Base-by-base conservation (phyloP, 2,329 filamentous ascomycete genomes). In the Phaeosphaeriaceae sp. region DNA sequence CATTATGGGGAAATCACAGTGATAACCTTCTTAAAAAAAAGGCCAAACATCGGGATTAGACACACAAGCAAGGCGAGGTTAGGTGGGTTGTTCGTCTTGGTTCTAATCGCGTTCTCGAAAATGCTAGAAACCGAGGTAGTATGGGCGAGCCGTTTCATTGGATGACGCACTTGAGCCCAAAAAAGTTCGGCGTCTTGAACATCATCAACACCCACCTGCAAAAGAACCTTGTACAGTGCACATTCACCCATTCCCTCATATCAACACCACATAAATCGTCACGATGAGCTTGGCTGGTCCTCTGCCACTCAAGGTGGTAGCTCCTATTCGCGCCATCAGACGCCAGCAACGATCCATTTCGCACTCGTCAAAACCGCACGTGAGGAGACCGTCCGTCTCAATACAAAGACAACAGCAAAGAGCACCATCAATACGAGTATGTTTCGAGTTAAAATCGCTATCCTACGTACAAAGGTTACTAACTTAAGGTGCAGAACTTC, bases 211-310 rank as follows among this genome's bases (percentile, higher is more conserved):
- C 23, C 34, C 30, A 34, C 21, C 37, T n/a, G 29, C 23, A 34
- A 12, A 30, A 9, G 17, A 34, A 35, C 41, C n/a, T n/a, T 8
- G 23, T 9, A 11, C 6, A 26, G 23, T 11, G 23, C 23, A 26
- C 23, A 26, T 11, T 11, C 23, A 26, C 23, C 23, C 6, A 26
- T 26, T 26, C 23, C 23, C 23, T 18, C 50, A 61, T 54, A 43
- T 50, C 56, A 50, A 52, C 47, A 57, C 38, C 17, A n/a, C 34
- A 29, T 40, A 34, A 15, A 23, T 36, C 30, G 26, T 26, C 46
- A 71, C 40, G 11, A 74, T 74, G 72, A 73, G 66, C 56, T 58
- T 73, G 39, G 60, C 58, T 49, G 67, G 65, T 40, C 70, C 70
- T 29, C 48, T 71, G 52, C 66, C 70, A 41, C 56, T 72, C 50